Evolutionary conservation across 2,329 filamentous ascomycete species (phyloP), one percentile per base, ranked within the genome.

Genomic region (Stagonosporopsis chrysanthemi): DNA sequence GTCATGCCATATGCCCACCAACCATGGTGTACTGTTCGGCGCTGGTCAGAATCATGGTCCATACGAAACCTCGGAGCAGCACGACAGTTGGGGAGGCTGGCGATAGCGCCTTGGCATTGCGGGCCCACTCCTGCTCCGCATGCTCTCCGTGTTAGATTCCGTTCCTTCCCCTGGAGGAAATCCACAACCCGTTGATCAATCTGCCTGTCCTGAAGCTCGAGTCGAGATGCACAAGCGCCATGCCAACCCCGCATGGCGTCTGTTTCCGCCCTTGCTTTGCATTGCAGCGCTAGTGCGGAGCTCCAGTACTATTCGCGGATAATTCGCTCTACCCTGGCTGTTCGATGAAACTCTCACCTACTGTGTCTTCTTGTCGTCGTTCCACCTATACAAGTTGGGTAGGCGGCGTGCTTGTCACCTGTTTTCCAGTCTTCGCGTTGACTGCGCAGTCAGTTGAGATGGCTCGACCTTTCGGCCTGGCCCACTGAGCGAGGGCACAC

Each of bases 251-350:
- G 43, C 51, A 42, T 47, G 43, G 43, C 42, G 51, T 38, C 29
- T 47, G 38, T 36, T 15, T 26, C 28, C 38, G 36, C 36, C 36
- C 36, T 26, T 41, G 42, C 26, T 38, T 46, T 33, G 40, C 53
- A 38, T 46, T 28, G 26, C 36, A 46, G 42, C 48, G 43, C 54
- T 57, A 43, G 43, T 24, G 43, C 54, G 29, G 39, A 47, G 28
- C 41, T n/a, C 23, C 22, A 31, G 17, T 35, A 38, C 33, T 31
- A 53, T 58, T 57, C 55, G 55, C 55, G 55, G 49, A 53, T 53
- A 58, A 52, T 44, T 39, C 38, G 26, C 35, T 53, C 19, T 36
- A 46, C 36, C 42, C 51, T 41, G 33, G 35, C 15, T 35, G 15
- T 33, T 26, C 33, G 41, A 52, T 43, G 42, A 57, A 41, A 51